Evolutionary conservation across 2,329 filamentous ascomycete species (phyloP), one percentile per base, ranked within the genome.

Genomic region (Fusarium pilosicola): DNA sequence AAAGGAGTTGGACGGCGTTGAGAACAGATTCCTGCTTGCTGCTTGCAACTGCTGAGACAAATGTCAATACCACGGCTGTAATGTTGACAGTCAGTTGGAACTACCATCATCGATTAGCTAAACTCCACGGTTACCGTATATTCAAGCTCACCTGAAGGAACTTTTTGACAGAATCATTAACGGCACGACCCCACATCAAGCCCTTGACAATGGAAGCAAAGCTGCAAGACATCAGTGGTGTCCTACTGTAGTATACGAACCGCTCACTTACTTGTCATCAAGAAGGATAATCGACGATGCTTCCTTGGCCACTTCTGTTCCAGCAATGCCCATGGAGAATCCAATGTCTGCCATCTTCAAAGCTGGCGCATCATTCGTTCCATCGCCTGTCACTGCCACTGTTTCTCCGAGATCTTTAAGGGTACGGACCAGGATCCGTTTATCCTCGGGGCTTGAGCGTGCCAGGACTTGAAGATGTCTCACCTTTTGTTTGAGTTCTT

Each of bases 371-470:
- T 91, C 89, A 64, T 91, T 91, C 9, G 88, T 90, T 12, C 89
- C 89, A 72, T 91, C 90, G 20, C 90, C 89, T 18, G 90, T 91
- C 4, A 89, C 86, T 15, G 86, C 87, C 3, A 88, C 86, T 0
- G 81, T 91, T 79, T 91, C 89, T 7, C 89, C 89, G 22, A 90
- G 85, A 57, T 90, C 88, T 81, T 91, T 91, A 26, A 92, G 85
- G 20, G 86, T 87, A 10, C 85, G 85, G 7, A 92, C 90, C 11
- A 93, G 81, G 61, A 92, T 89, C 3, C 86, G 85, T 81, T 92
- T 92, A 76, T 92, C 90, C 70, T 92, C 90, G 0, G 90, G 90
- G 5, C 89, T 91, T 2, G 90, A 92, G 10, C 90, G 87, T 45
- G 90, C 91, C 24, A 92, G 82, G 4, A 92, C 90, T 74, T 91